Percentiles rank a stretch among this genome's conserved stretches.
Conservation (phyloP, 768 basidiomycete genomes). For the Fomitopsis serialis region DNA sequence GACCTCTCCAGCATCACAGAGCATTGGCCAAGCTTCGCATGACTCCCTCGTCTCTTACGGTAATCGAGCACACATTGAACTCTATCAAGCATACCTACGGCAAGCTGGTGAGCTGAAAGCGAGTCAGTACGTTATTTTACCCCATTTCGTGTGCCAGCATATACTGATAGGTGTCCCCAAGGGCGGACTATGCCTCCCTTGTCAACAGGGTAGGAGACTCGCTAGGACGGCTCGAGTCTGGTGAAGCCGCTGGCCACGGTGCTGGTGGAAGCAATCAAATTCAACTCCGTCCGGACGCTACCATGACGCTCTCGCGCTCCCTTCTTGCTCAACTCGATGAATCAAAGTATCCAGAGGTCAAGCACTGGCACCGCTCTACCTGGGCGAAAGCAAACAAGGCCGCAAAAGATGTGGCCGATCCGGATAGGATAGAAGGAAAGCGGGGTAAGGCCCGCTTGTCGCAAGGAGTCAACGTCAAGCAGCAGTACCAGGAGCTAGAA, state of each 20-base stretch:
- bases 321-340: not conserved
- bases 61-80: not conserved
- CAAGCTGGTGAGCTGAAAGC: not conserved
- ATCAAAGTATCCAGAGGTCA: not conserved
- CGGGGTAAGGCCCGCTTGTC: not conserved
- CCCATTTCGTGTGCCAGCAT: too few species aligned
- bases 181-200: too few species aligned
- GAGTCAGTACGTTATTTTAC: not conserved
- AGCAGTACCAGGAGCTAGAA: not conserved
- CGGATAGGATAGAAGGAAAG: not conserved
- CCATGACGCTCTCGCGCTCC: not conserved
- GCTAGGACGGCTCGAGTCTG: too few species aligned
- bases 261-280: too few species aligned
- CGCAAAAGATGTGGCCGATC: not conserved
- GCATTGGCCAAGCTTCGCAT: not conserved
- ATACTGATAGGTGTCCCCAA: too few species aligned
- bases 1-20: not conserved
- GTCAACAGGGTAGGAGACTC: too few species aligned
- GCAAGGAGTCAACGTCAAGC: not conserved
- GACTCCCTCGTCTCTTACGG: not conserved
- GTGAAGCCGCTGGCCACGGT: too few species aligned
- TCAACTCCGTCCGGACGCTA: too few species aligned
- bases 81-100: not conserved
- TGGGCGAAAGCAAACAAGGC: not conserved
- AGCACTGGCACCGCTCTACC: not conserved